Conservation (phyloP, 148 eudicot species). For the Rhododendron simsii region DNA sequence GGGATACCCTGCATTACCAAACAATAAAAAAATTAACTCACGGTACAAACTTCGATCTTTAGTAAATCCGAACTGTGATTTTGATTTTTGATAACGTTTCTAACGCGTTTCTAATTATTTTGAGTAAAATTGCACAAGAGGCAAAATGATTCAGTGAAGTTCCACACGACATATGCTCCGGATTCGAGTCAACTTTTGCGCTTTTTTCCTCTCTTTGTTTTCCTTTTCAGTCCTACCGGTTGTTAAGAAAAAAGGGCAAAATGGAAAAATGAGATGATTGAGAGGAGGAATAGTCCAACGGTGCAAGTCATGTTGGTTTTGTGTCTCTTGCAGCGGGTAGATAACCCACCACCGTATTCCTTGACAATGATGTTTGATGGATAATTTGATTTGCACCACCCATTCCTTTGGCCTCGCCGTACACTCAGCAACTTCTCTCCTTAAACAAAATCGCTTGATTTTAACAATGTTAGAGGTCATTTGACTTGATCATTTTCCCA, state of each 20-base stretch:
- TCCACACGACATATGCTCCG: not conserved
- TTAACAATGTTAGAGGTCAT: not conserved
- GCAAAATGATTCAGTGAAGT: not conserved
- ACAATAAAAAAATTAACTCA: no score
- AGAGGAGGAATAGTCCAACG: not conserved
- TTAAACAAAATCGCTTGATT: not conserved
- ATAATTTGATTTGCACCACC: constrained; percentile 4
- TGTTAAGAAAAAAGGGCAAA: not conserved
- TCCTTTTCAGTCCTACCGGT: not conserved
- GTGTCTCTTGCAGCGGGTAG: constrained; percentile 7
- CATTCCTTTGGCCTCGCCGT: not conserved
- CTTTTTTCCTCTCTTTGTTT: not conserved
- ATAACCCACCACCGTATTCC: constrained; percentile 3
- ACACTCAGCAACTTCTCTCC: not conserved
- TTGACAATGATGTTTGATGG: constrained; percentile 6
- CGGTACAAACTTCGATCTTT: no score
- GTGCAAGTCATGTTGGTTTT: not conserved
- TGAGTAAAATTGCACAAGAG: not conserved
- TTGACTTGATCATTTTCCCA: not conserved
- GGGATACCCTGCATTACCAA: no score
- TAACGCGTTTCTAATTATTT: no score
- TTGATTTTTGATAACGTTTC: not conserved
- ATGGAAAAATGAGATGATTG: not conserved
- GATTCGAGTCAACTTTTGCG: not conserved
- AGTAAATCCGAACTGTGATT: no score